Conservation (phyloP, 2,329 filamentous ascomycete species). For the Aspergillus sp. region DNA sequence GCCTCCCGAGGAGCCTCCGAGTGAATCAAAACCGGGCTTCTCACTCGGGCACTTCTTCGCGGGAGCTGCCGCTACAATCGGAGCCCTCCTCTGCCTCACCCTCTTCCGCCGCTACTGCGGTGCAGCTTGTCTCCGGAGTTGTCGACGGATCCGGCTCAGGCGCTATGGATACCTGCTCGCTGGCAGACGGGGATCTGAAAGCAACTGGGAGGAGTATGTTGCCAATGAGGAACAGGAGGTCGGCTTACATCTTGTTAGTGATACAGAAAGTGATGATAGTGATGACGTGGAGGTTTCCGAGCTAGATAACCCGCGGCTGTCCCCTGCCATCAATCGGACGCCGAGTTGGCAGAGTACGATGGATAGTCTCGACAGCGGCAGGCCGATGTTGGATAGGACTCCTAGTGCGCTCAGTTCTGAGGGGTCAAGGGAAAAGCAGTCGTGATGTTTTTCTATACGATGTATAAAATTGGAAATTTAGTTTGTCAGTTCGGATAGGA, state of each 20-base stretch:
- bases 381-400: not conserved
- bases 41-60: not conserved
- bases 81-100: not conserved
- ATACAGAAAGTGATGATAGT: slow-evolving; percentile 1
- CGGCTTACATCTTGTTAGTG: not conserved
- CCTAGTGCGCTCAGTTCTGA: not conserved
- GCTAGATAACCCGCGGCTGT: not conserved
- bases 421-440: not conserved
- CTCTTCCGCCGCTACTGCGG: slow-evolving; percentile 1
- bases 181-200: not conserved
- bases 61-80: not conserved
- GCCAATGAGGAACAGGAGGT: not conserved
- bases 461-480: not conserved
- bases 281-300: not conserved
- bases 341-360: not conserved
- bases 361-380: not conserved
- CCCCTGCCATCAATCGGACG: not conserved
- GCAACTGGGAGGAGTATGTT: not conserved
- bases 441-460: not conserved
- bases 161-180: not conserved
- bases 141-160: not conserved
- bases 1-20: not conserved
- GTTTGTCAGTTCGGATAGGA: not conserved
- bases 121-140: not conserved
- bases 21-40: not conserved